Conservation (phyloP, 2,329 filamentous ascomycete species). For the Paecilomyces sp. region DNA sequence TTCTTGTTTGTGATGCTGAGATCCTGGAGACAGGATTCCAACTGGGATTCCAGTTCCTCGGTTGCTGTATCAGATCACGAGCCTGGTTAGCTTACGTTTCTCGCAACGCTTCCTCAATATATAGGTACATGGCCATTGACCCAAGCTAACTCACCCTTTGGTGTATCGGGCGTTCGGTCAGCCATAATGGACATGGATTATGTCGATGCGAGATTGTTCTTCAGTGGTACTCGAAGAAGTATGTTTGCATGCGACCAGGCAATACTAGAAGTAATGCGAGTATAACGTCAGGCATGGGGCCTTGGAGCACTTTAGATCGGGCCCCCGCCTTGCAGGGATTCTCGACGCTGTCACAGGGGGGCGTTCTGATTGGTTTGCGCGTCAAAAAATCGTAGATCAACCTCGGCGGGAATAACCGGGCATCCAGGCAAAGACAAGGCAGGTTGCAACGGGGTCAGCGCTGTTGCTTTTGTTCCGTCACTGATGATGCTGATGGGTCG, state of each 20-base stretch:
- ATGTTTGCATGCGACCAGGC: neutral
- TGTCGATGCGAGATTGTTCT: neutral
- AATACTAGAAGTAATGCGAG: neutral
- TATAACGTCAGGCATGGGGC: slow-evolving; percentile 5
- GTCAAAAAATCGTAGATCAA: neutral
- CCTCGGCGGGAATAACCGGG: neutral
- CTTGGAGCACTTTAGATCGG: neutral
- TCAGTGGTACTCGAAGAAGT: neutral
- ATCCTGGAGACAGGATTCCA: slow-evolving; percentile 10
- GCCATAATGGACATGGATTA: neutral
- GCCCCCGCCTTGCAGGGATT: neutral
- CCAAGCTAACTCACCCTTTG: neutral
- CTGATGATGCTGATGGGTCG: neutral
- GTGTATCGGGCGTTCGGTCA: neutral
- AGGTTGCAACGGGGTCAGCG: neutral
- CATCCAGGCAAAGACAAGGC: neutral
- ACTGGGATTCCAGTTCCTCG: slow-evolving; percentile 12
- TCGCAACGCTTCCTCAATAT: neutral
- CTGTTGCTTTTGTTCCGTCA: neutral
- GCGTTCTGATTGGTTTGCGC: neutral
- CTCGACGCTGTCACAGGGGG: neutral
- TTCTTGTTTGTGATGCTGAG: slow-evolving; percentile 20
- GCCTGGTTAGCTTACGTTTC: neutral
- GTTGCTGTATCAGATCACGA: slow-evolving; percentile 8
- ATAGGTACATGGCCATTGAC: neutral